Evolutionary conservation across 371 early-diverging fungal species (phyloP), one percentile per base, ranked within the genome.

Genomic region (Parasitella parasitica): DNA sequence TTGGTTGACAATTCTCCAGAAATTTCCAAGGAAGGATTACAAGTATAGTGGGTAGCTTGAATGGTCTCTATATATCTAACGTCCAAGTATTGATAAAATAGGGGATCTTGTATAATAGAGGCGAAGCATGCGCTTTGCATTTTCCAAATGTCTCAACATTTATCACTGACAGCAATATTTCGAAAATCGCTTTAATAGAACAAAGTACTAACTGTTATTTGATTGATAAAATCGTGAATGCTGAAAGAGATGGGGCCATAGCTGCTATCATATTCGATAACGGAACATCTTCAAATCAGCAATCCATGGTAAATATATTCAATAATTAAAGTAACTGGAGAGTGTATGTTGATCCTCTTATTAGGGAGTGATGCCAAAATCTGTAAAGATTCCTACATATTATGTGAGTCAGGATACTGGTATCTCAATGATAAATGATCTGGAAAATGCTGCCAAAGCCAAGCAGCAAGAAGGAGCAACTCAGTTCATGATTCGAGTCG

Each of bases 231-330:
- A 37, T 77, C 1, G 26, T 58, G 15, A 50, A 59, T 50, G 75
- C 71, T 6, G 66, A 75, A 35, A 28, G 53, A 32, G 73, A 72
- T 37, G 73, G 73, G 9, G 78, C 78, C 8, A 50, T 37, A 26
- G 75, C 64, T 13, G 75, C 62, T 0, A 66, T 77, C 26, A 55
- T 77, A 5, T 75, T 66, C 37, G 54, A 71, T 36, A 71, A 75
- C 38, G 51, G 61, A 9, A 24, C 72, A 0, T 66, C 63, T 49
- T 16, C 20, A 32, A 15, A 46, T 15, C 12, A 16, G 7, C 46
- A 46, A 12, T 12, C 18, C 16, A 24, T 46, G 46, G 46, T 46
- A 46, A n/a, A 22, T 13, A 3, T 1, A 4, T 11, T n/a, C n/a
- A n/a, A n/a, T n/a, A n/a, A n/a, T n/a, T n/a, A 24, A 9, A 2